phyloP scores from a whole-genome alignment of 495 filamentous ascomycete genomes.

The Neohortaea acidophila region DNA sequence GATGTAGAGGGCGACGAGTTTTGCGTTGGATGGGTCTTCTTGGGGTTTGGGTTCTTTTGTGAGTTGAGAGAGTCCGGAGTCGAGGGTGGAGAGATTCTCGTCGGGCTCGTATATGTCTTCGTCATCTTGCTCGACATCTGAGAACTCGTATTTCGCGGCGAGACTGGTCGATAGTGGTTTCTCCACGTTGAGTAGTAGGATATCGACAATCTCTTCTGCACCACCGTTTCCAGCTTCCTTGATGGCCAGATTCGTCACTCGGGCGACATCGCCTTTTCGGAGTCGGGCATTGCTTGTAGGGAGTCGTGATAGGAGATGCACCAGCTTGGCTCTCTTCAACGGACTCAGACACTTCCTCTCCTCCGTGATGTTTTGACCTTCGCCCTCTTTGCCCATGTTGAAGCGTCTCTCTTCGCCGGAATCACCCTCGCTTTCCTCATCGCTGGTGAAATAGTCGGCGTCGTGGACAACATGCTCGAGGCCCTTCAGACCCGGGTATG shows the following conservation, averaged over 20 bases:
- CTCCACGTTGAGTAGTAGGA: slow-evolving; percentile 68
- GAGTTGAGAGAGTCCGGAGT: background rate
- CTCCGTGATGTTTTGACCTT: slow-evolving; percentile 27
- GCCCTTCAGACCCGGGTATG: slow-evolving; percentile 58
- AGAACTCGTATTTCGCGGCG: slow-evolving; percentile 30
- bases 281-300: slow-evolving; percentile 62
- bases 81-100: slow-evolving; percentile 19
- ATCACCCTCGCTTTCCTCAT: slow-evolving; percentile 75
- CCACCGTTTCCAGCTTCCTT: slow-evolving; percentile 64
- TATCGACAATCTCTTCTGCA: slow-evolving; percentile 78
- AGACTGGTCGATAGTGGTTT: slow-evolving; percentile 47
- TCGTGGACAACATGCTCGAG: slow-evolving; percentile 68
- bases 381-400: slow-evolving; percentile 27
- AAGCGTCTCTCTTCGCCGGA: slow-evolving; percentile 40
- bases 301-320: slow-evolving; percentile 62
- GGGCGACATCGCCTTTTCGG: slow-evolving; percentile 71
- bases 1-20: slow-evolving; percentile 69
- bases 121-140: slow-evolving; percentile 29
- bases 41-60: slow-evolving; percentile 29
- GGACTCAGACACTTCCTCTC: slow-evolving; percentile 68
- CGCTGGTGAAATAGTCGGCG: slow-evolving; percentile 71
- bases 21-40: slow-evolving; percentile 55
- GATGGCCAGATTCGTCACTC: slow-evolving; percentile 79
- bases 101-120: slow-evolving; percentile 26
- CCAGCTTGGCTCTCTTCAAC: slow-evolving; percentile 66